A percentile compares a stretch with the other conserved stretches of the same genome.
phyloP scores from a whole-genome alignment of 179 eudicot species.

The Silene coronaria region DNA sequence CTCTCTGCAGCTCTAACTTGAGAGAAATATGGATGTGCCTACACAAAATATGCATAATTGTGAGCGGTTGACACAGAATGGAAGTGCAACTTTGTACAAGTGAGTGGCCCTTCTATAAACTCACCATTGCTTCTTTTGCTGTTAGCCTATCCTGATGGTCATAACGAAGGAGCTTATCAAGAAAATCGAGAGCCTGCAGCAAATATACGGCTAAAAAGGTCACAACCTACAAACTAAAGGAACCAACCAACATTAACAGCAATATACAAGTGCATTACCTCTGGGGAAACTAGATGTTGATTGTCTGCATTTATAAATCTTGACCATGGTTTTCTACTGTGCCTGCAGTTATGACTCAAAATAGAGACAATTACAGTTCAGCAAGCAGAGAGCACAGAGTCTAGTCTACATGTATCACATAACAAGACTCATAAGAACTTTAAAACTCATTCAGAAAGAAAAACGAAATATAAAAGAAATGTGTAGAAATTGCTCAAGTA shows the following conservation, averaged over 20 bases:
- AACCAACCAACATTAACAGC: background rate
- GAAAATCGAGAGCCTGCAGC: constrained; percentile 84
- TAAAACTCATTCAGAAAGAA: background rate
- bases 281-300: constrained; percentile 87
- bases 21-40: constrained; percentile 84
- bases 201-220: background rate
- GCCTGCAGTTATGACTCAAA: constrained; percentile 41
- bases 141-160: constrained; percentile 97
- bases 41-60: background rate
- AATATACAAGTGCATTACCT: constrained; percentile 38
- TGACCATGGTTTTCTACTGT: constrained; percentile 96
- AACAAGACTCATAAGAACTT: background rate
- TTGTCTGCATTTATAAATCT: constrained; percentile 79
- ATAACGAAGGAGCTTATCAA: constrained; percentile 95
- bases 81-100: background rate
- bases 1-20: constrained; percentile 92
- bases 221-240: background rate
- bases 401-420: background rate
- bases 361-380: background rate
- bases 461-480: too few species aligned
- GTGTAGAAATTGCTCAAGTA: constrained; percentile 17
- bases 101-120: background rate
- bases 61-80: background rate
- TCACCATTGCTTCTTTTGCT: constrained; percentile 96
- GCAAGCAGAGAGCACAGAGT: background rate